Conservation (phyloP, 1,284 basidiomycete genomes). For the Ceratobasidium papillatum region DNA sequence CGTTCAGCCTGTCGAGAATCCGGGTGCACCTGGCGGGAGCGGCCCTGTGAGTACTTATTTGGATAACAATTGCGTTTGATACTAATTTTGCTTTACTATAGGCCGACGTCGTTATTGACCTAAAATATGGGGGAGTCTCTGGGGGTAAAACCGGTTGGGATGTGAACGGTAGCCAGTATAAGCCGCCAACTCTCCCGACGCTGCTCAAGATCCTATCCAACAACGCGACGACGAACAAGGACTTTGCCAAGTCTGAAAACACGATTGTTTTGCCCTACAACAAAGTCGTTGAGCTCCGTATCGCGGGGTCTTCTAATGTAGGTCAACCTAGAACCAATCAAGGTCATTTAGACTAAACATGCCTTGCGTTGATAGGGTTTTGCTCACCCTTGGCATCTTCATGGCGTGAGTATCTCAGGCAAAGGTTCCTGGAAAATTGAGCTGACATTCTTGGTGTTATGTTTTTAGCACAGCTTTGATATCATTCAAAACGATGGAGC, state of each 20-base stretch:
- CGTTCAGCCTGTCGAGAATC: conserved; percentile 36
- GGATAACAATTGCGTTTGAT: too few species aligned
- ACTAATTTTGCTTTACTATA: too few species aligned
- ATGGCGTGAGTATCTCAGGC: conserved; percentile 8
- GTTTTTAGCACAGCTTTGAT: conserved; percentile 50
- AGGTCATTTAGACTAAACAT: background rate
- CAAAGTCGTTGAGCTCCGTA: conserved; percentile 32
- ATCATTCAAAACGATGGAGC: conserved; percentile 53
- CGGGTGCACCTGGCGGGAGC: conserved; percentile 37
- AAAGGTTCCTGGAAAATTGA: too few species aligned
- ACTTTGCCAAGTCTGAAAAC: conserved; percentile 27
- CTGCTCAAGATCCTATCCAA: conserved; percentile 34
- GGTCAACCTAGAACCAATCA: background rate
- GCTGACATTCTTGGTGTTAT: background rate
- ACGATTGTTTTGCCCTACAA: conserved; percentile 31
- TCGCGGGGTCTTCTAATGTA: conserved; percentile 18
- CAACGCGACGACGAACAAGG: conserved; percentile 10
- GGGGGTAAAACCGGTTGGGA: conserved; percentile 31
- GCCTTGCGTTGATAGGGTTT: conserved; percentile 11
- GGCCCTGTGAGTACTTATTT: conserved; percentile 9
- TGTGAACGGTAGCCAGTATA: conserved; percentile 35
- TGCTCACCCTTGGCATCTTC: conserved; percentile 36
- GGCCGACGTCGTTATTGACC: conserved; percentile 28
- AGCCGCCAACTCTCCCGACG: conserved; percentile 22
- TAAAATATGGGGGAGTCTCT: conserved; percentile 28